Evolutionary conservation across 179 eudicot genomes (phyloP).

Genomic region (Carnegiea gigantea): DNA sequence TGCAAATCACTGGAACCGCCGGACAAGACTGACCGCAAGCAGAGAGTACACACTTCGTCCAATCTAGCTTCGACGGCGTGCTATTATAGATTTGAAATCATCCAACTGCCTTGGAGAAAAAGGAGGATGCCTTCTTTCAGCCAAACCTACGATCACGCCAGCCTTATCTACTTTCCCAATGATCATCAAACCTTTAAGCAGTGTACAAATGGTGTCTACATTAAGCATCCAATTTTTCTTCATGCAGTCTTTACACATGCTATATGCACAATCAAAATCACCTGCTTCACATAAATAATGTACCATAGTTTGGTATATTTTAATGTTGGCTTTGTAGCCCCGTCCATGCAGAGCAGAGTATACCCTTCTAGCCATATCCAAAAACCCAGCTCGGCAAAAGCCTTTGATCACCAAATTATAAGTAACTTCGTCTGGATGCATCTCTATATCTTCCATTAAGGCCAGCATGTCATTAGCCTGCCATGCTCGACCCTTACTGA

Average conservation of each 20-base stretch:
- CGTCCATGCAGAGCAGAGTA: constrained; percentile 57
- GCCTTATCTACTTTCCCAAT: constrained; percentile 58
- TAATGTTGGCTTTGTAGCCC: constrained; percentile 59
- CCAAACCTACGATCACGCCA: constrained; percentile 43
- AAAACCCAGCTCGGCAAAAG: constrained; percentile 58
- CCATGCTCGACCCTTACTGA: constrained; percentile 64
- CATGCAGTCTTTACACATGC: constrained; percentile 66
- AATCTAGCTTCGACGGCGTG: constrained; percentile 26
- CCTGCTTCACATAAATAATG: constrained; percentile 68
- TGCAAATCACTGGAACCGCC: background rate
- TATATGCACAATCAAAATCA: constrained; percentile 63
- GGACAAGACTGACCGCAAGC: background rate
- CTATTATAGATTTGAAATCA: constrained; percentile 46
- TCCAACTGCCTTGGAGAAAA: constrained; percentile 40
- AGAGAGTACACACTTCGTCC: constrained; percentile 4
- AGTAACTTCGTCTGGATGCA: constrained; percentile 68
- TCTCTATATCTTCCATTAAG: constrained; percentile 46
- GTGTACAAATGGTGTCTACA: constrained; percentile 49
- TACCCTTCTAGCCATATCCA: constrained; percentile 73
- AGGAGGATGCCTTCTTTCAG: constrained; percentile 48
- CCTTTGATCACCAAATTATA: constrained; percentile 90
- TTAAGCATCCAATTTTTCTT: constrained; percentile 61
- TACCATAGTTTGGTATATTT: constrained; percentile 81
- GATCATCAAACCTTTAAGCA: constrained; percentile 59
- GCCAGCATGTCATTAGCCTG: constrained; percentile 62